A percentile compares a stretch with the other conserved stretches of the same genome.
Evolutionary conservation across 1,284 basidiomycete species (phyloP).

Genomic region (Trametes sp.): DNA sequence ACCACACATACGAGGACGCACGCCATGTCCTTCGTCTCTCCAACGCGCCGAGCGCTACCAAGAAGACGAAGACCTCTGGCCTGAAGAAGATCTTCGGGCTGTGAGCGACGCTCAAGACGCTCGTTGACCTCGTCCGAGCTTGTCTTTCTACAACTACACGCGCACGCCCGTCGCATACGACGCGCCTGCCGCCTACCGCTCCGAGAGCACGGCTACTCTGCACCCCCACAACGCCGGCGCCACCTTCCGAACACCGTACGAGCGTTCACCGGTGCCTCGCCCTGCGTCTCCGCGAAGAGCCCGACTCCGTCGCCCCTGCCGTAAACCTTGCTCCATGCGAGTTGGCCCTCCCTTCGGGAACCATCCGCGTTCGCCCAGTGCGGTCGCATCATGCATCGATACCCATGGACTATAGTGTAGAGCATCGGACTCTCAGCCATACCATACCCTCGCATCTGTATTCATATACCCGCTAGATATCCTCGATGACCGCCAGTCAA

Average conservation of each 20-base stretch:
- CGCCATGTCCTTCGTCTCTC: conserved; percentile 29
- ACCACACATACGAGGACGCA: conserved; percentile 39
- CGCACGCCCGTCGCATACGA: background rate
- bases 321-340: conserved; percentile 7
- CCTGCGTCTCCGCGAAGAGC: background rate
- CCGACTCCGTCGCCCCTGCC: background rate
- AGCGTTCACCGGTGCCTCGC: background rate
- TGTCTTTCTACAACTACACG: background rate
- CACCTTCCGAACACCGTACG: too few relatives aligned
- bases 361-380: background rate
- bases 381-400: background rate
- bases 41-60: conserved; percentile 17
- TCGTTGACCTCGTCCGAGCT: conserved; percentile 9
- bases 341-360: background rate
- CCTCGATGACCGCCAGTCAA: too few relatives aligned
- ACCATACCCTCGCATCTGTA: background rate
- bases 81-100: conserved; percentile 37
- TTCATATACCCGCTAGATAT: background rate
- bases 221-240: background rate
- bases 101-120: background rate
- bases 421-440: conserved; percentile 5
- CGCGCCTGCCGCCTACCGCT: background rate
- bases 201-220: background rate
- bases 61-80: conserved; percentile 31
- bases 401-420: conserved; percentile 1